Evolutionary conservation across 345 rosid genomes (phyloP).

Genomic region (Geranium rotundifolium): DNA sequence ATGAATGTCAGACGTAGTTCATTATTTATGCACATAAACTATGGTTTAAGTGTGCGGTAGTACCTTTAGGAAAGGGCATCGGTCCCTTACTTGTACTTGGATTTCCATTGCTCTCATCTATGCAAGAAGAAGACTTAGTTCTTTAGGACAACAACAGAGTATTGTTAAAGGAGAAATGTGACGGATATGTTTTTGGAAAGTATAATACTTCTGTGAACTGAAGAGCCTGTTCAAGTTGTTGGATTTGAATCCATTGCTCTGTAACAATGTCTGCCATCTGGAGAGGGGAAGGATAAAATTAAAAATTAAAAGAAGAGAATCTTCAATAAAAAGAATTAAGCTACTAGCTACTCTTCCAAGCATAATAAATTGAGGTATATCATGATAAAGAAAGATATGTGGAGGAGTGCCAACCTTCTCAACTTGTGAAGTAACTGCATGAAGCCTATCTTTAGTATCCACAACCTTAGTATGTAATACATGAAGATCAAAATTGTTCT

Average conservation of each 20-base stretch:
- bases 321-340: background rate
- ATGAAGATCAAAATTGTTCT: constrained; percentile 67
- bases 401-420: constrained; percentile 31
- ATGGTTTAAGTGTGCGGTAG: no score
- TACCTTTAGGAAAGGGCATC: constrained; percentile 55
- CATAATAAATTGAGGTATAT: background rate
- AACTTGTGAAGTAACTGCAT: constrained; percentile 27
- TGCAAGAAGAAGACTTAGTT: constrained; percentile 1
- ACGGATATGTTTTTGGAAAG: background rate
- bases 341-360: no score
- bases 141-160: background rate
- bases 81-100: constrained; percentile 18
- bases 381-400: background rate
- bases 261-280: constrained; percentile 48
- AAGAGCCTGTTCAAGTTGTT: constrained; percentile 60
- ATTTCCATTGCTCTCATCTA: constrained; percentile 34
- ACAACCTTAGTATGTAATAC: constrained; percentile 41
- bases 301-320: constrained; percentile 6
- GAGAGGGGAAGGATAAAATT: constrained; percentile 3
- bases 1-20: no score
- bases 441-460: constrained; percentile 39
- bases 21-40: no score
- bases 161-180: background rate
- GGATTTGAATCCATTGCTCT: constrained; percentile 65
- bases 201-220: constrained; percentile 25